phyloP scores from a whole-genome alignment of 192 early-diverging fungal genomes.

The Backusella sp. region DNA sequence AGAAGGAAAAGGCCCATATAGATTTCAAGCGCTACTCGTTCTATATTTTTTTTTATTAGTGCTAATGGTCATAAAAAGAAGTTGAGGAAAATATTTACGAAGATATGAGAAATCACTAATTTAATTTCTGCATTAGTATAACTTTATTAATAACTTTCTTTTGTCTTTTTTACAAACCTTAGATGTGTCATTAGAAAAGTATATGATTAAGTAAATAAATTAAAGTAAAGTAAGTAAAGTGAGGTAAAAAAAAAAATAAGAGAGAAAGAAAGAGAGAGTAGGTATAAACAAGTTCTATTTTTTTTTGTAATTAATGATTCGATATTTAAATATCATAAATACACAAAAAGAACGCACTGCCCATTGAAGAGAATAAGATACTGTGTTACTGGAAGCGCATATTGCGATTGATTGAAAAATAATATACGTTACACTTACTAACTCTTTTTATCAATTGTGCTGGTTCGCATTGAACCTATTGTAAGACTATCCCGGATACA shows the following conservation, averaged over 20 bases:
- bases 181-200: constrained; percentile 21
- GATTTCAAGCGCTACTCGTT: constrained; percentile 5
- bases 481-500: neutral
- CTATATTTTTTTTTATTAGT: neutral
- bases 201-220: neutral
- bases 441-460: neutral
- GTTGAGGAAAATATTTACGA: constrained; percentile 12
- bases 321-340: neutral
- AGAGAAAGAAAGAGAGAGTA: neutral
- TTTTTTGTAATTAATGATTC: neutral
- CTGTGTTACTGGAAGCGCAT: neutral
- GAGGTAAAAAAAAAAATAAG: neutral
- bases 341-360: neutral
- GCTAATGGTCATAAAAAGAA: neutral
- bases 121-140: neutral
- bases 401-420: neutral
- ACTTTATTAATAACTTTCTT: neutral
- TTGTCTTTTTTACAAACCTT: constrained; percentile 10
- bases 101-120: constrained; percentile 32
- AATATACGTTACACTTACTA: neutral
- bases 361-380: neutral
- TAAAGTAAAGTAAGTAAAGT: neutral
- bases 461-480: neutral
- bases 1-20: constrained; percentile 13
- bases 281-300: neutral